Base-by-base conservation (phyloP, 805 yeast species). In the Yamadazyma nakazawae region DNA sequence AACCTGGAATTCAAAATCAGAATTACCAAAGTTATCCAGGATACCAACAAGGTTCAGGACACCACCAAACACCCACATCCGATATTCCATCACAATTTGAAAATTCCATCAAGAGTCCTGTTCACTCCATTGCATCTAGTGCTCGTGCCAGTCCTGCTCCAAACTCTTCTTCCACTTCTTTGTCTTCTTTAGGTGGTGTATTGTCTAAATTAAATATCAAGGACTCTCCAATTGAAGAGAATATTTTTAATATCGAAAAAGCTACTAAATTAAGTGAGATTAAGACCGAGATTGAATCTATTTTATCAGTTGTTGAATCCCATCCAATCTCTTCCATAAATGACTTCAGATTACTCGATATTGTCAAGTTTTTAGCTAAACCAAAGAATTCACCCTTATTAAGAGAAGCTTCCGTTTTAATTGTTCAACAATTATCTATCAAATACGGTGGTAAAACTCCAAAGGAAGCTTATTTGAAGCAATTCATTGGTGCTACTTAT, bases 381-480 rank as follows among this genome's bases (percentile, higher is more conserved):
- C 78, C 87, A 37, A 92, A 90, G 63, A 85, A 81, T 61, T 73
- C 91, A 2, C 70, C 88, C 7, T 62, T 87, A 40, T 77, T 85
- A 37, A 82, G 96, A 67, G 98, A 92, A 66, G 76, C 89, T 21
- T 81, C 87, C 2, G 75, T 85, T 66, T 58, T 87, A 32, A 68
- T 90, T 28, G 69, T 86, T 47, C 84, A 83, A 48, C 73, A 76
- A 45, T 63, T 80, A 51, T 74, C 78, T 38, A 74, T 80, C 56
- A 79, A 76, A 56, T 80, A 81, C 54, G 83, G 84, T 16, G 84
- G 86, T 34, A 75, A 75, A 49, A 70, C 86, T 34, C 92, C 96
- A 24, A 78, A 77, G 46, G 96, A 90, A 67, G 84, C 89, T 3
- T 82, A 82, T 60, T 72, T 92, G 46, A 64, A 84, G 30, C 82